Conservation (phyloP, 1,139 yeast species). For the Suhomyces chickasaworum region DNA sequence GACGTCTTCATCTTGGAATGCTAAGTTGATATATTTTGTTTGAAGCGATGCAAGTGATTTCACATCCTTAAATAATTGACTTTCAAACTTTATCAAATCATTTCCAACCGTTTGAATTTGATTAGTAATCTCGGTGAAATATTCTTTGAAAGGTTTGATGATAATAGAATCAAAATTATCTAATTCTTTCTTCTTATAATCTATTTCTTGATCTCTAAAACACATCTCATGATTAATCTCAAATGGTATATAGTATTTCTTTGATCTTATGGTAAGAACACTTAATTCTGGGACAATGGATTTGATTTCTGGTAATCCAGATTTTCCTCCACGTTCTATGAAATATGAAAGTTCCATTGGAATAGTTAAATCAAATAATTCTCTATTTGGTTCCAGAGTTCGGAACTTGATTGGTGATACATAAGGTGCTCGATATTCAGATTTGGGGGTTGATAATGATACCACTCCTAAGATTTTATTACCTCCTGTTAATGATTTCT, state of each 20-base stretch:
- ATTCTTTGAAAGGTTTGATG: conserved; percentile 32
- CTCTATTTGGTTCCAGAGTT: conserved; percentile 8
- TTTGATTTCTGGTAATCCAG: conserved; percentile 33
- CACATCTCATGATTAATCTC: conserved; percentile 46
- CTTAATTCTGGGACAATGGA: conserved; percentile 33
- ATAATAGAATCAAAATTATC: conserved; percentile 37
- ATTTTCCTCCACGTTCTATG: conserved; percentile 20
- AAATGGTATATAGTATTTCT: conserved; percentile 36
- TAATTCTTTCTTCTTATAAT: conserved; percentile 25
- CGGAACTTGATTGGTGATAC: conserved; percentile 38
- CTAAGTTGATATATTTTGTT: conserved; percentile 33
- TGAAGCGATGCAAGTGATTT: conserved; percentile 39
- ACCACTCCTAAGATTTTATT: conserved; percentile 37
- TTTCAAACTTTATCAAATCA: conserved; percentile 39
- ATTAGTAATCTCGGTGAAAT: conserved; percentile 30
- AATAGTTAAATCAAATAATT: conserved; percentile 27
- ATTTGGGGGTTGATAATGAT: conserved; percentile 41
- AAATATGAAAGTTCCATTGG: conserved; percentile 42
- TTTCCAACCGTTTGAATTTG: conserved; percentile 39
- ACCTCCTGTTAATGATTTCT: conserved; percentile 40
- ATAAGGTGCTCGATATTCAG: conserved; percentile 32
- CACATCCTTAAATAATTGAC: conserved; percentile 38
- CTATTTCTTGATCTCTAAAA: conserved; percentile 28
- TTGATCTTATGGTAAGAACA: conserved; percentile 36
- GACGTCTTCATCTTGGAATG: conserved; percentile 22